Evolutionary conservation across 371 early-diverging fungal species (phyloP), one percentile per base, ranked within the genome.

Genomic region (Mortierella sp.): DNA sequence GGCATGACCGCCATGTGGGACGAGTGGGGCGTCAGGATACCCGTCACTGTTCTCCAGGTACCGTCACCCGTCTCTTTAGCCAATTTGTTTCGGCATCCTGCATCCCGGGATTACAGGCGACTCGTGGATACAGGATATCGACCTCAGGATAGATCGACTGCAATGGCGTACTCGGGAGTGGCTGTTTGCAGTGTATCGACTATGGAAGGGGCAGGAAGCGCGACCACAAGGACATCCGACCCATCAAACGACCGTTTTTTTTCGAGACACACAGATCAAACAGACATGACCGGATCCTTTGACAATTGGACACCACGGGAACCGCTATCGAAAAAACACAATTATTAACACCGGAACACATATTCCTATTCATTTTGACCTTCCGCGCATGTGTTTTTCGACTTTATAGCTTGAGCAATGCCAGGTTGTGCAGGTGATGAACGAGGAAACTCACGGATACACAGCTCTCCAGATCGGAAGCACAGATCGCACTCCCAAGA

Each of bases 1-100:
- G 99, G 99, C 37, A 99, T 98, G 98, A 94, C 96, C 37, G 91
- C 93, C 40, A 87, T 97, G 76, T 99, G 97, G 97, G 96, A 96
- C 85, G 97, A 97, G 71, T 94, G 94, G 90, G 99, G 99, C 52
- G 90, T 90, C 29, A 91, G 95, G 82, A 90, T 96, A 48, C 97
- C 98, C 45, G 95, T 96, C n/a, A 99, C 99, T 7, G 90, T 99
- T 29, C 88, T 99, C 55, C 93, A 97, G 91, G 95, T 96, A 89
- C 74, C 48, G 24, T 39, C n/a, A n/a, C n/a, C 24, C 22, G 4
- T 26, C 13, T 19, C 55, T 34, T n/a, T n/a, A n/a, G n/a, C n/a
- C n/a, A n/a, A n/a, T n/a, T n/a, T n/a, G n/a, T n/a, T n/a, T n/a
- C n/a, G n/a, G n/a, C n/a, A n/a, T n/a, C n/a, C n/a, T 19, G 19